These are phyloP conservation scores for Taxawa tesnikishii DNA, from an alignment of 2,329 filamentous ascomycete species.

Conservation along the genomic window DNA sequence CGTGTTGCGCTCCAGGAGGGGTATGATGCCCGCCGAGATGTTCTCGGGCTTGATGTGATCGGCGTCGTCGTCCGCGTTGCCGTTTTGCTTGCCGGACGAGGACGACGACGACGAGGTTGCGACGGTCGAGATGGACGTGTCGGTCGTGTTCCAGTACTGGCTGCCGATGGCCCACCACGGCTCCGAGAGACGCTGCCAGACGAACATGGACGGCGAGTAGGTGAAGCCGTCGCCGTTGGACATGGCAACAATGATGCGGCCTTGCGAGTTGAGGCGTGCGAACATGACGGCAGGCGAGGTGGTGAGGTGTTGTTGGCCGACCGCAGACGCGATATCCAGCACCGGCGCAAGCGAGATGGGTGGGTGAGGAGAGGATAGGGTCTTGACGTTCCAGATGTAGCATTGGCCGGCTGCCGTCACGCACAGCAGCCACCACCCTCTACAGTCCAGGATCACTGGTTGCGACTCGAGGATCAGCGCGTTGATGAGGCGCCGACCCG, in stretches of 20 bases:
- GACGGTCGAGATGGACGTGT: slow-evolving; percentile 73
- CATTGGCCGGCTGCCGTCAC: slow-evolving; percentile 81
- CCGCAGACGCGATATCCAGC: slow-evolving; percentile 72
- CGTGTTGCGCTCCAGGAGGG: slow-evolving; percentile 84
- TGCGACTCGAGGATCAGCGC: slow-evolving; percentile 82
- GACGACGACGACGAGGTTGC: slow-evolving; percentile 43
- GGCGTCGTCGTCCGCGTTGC: slow-evolving; percentile 21
- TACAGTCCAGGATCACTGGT: slow-evolving; percentile 83
- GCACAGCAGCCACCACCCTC: slow-evolving; percentile 79
- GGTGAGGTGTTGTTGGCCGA: slow-evolving; percentile 66
- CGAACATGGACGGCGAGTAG: slow-evolving; percentile 74
- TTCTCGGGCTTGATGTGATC: slow-evolving; percentile 42
- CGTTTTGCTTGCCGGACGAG: slow-evolving; percentile 7
- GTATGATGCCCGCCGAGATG: slow-evolving; percentile 83
- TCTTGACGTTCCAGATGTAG: slow-evolving; percentile 87
- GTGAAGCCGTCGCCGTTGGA: slow-evolving; percentile 91
- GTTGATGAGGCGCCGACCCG: slow-evolving; percentile 74
- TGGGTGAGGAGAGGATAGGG: slow-evolving; percentile 72
- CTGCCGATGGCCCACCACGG: slow-evolving; percentile 96
- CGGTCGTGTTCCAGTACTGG: slow-evolving; percentile 98
- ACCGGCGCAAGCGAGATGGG: slow-evolving; percentile 82
- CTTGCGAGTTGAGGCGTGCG: slow-evolving; percentile 78
- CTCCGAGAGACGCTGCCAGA: slow-evolving; percentile 93
- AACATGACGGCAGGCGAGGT: slow-evolving; percentile 77
- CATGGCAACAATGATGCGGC: slow-evolving; percentile 76